Evolutionary conservation across 352 stramenopile genomes (phyloP), one percentile per base, ranked within the genome.

Genomic region (Globisporangium nodosum): DNA sequence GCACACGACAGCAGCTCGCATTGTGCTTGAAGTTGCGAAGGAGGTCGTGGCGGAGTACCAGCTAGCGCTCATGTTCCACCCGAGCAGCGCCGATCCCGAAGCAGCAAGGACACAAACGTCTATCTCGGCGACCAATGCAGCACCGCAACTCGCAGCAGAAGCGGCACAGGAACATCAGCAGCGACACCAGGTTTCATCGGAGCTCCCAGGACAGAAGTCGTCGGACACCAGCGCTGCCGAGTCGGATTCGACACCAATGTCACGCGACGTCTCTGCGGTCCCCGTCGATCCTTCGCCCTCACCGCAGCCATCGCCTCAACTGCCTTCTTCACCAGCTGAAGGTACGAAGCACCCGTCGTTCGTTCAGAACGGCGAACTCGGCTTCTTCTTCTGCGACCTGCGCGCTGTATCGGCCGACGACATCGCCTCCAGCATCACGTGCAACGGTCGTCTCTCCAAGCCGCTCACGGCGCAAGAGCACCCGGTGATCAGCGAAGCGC

Each of bases 351-450:
- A 35, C 46, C 49, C 39, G 5, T 18, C 18, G 60, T 73, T 81
- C 24, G 61, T 83, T 40, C 71, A 84, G 35, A 54, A 68, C 16
- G 71, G 67, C 8, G 70, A 78, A 18, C 69, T 89, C 20, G 75
- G 73, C 7, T 59, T 91, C 7, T 93, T 93, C 58, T 64, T 90
- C 35, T 83, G 73, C 51, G 81, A 92, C 63, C 75, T 85, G 62
- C 64, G 77, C 31, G 65, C 42, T 40, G 68, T 67, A 0, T 37
- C 49, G 50, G 54, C 2, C 8, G 56, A 70, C 39, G 73, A 87
- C 11, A 20, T 69, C 31, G 65, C 86, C 12, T 35, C 35, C n/a
- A 42, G 69, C 0, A 83, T 93, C 33, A 87, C 83, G 11, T 93
- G 83, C 59, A 89, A 87, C 50, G 67, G 73, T 31, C 73, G 83